Conservation (phyloP, 345 rosid genomes). For the Punica granatum region DNA sequence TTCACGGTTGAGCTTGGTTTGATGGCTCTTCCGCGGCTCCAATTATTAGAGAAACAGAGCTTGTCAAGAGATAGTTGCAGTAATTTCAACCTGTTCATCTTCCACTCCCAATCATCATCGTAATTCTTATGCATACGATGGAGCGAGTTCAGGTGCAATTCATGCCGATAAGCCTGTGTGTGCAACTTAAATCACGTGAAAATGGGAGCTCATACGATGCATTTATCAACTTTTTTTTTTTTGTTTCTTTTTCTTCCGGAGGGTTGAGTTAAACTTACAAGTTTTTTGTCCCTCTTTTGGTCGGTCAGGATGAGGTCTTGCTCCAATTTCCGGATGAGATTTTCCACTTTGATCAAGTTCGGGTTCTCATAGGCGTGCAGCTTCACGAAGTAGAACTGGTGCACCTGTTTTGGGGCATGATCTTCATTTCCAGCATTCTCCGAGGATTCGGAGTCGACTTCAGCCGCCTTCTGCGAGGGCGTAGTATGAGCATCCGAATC, state of each 20-base stretch:
- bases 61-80: not conserved
- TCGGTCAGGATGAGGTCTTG: not conserved
- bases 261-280: too few species aligned
- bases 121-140: too few species aligned
- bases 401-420: not conserved
- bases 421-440: not conserved
- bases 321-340: not conserved
- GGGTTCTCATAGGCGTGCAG: slow-evolving; percentile 1
- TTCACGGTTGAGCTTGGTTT: not conserved
- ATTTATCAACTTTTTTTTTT: too few species aligned
- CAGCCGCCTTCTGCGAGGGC: not conserved
- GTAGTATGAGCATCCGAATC: not conserved
- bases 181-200: not conserved
- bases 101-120: not conserved
- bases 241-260: too few species aligned
- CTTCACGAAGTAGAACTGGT: slow-evolving; percentile 1
- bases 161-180: not conserved
- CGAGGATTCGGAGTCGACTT: not conserved
- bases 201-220: not conserved
- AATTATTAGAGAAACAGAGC: not conserved
- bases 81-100: not conserved
- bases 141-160: not conserved
- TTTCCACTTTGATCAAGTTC: not conserved
- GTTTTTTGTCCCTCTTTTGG: not conserved
- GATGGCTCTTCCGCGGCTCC: not conserved